Percentiles rank a stretch among this genome's conserved stretches.
Evolutionary conservation across 1,284 basidiomycete species (phyloP).

Genomic region (Puccinia coronata): DNA sequence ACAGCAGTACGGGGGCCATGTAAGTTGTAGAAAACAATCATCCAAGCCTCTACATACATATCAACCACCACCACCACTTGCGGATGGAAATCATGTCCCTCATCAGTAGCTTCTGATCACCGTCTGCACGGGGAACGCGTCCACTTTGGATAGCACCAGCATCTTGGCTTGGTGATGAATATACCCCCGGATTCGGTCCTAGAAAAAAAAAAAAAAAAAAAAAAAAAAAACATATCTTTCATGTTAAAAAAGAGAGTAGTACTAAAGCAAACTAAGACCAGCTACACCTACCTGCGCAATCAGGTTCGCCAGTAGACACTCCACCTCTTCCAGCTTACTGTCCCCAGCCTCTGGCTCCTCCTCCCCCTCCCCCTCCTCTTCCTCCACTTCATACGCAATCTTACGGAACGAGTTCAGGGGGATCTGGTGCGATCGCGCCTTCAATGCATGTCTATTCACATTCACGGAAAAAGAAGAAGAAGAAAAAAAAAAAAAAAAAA

Average conservation of each 20-base stretch:
- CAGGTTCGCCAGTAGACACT: constrained; percentile 45
- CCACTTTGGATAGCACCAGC: constrained; percentile 43
- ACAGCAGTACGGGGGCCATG: too few species aligned
- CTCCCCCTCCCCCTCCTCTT: constrained; percentile 6
- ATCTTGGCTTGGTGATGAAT: constrained; percentile 46
- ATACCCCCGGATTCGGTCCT: constrained; percentile 48
- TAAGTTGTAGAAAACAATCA: too few species aligned
- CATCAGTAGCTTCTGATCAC: constrained; percentile 25
- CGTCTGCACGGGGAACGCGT: constrained; percentile 29
- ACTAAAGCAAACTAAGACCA: not conserved
- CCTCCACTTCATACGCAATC: constrained; percentile 29
- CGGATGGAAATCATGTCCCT: too few species aligned
- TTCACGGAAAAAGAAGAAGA: too few species aligned
- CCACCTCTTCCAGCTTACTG: constrained; percentile 38
- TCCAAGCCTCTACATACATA: too few species aligned
- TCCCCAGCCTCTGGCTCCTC: too few species aligned
- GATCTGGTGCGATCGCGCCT: constrained; percentile 27
- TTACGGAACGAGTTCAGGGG: constrained; percentile 35
- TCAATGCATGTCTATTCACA: constrained; percentile 34
- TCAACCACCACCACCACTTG: too few species aligned
- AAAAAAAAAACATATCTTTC: too few species aligned
- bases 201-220: not conserved
- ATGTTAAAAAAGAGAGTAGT: too few species aligned
- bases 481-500: too few species aligned
- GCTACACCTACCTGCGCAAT: constrained; percentile 37